These are phyloP conservation scores for Melaleuca alternifolia DNA, from an alignment of 345 rosid species.

Conservation along the genomic window DNA sequence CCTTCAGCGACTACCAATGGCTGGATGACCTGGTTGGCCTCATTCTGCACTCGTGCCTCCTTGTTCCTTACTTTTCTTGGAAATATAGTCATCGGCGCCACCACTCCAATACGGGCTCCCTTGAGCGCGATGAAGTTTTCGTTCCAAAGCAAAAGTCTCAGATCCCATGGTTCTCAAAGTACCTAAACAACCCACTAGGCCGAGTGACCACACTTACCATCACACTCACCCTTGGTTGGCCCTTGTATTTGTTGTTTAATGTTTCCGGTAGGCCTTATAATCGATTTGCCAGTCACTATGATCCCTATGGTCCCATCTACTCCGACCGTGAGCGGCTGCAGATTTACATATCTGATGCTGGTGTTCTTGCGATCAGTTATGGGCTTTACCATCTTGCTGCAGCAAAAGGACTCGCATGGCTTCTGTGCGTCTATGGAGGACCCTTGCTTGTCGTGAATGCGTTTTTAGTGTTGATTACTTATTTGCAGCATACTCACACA, in stretches of 20 bases:
- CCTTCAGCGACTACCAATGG: conserved; percentile 90
- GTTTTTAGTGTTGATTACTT: conserved; percentile 65
- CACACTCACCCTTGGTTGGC: conserved; percentile 79
- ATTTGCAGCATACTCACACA: conserved; percentile 83
- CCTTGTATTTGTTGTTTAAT: conserved; percentile 69
- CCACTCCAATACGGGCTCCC: conserved; percentile 82
- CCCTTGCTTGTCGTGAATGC: conserved; percentile 65
- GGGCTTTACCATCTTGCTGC: conserved; percentile 43
- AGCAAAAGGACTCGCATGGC: conserved; percentile 53
- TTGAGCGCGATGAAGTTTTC: conserved; percentile 77
- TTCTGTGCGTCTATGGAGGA: conserved; percentile 50
- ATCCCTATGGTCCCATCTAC: conserved; percentile 75
- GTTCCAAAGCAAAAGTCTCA: conserved; percentile 54
- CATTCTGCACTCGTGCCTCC: conserved; percentile 66
- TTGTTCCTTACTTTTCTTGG: conserved; percentile 93
- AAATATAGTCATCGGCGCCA: conserved; percentile 93
- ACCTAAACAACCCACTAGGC: conserved; percentile 72
- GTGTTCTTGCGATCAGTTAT: conserved; percentile 41
- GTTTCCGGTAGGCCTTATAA: conserved; percentile 72
- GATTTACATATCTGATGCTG: conserved; percentile 61
- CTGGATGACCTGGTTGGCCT: conserved; percentile 80
- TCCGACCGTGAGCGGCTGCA: conserved; percentile 63
- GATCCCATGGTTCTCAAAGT: conserved; percentile 45
- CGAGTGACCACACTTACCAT: conserved; percentile 30
- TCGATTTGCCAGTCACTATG: conserved; percentile 62